These are phyloP conservation scores for Pichia phayaonensis DNA, from an alignment of 805 yeast genomes.

Conservation along the genomic window DNA sequence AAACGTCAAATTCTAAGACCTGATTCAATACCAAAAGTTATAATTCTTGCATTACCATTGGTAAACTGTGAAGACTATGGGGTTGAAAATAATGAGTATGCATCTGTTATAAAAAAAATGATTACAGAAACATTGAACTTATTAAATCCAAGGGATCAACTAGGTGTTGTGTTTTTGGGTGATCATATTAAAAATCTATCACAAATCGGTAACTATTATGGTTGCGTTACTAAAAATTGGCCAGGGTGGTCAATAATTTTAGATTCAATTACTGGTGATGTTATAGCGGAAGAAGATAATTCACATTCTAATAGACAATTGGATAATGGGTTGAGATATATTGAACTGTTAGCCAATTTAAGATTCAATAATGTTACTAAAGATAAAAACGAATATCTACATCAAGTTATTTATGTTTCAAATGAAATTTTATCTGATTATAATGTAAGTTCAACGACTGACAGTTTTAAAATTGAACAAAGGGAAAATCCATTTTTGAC, in stretches of 20 bases:
- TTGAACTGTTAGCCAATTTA: conserved; percentile 15
- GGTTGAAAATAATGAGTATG: conserved; percentile 16
- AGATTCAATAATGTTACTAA: conserved; percentile 13
- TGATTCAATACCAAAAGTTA: conserved; percentile 22
- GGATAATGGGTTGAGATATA: conserved; percentile 19
- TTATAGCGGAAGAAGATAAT: conserved; percentile 5
- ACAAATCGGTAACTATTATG: conserved; percentile 26
- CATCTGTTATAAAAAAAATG: conserved; percentile 12
- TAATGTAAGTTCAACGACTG: not conserved
- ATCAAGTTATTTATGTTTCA: conserved; percentile 19
- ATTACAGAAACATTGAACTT: conserved; percentile 9
- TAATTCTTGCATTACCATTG: conserved; percentile 23
- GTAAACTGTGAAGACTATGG: conserved; percentile 16
- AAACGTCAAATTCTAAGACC: conserved; percentile 35
- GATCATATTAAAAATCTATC: conserved; percentile 6
- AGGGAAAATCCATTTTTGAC: not conserved
- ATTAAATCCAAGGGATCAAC: conserved; percentile 18
- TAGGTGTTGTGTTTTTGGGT: conserved; percentile 26
- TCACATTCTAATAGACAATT: conserved; percentile 11
- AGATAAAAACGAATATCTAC: conserved; percentile 5
- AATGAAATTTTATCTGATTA: conserved; percentile 10
- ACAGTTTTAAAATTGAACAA: not conserved
- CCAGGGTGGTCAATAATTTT: conserved; percentile 23
- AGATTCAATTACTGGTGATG: conserved; percentile 13
- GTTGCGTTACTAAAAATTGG: conserved; percentile 23